Evolutionary conservation across 805 yeast species (phyloP).

Genomic region (Phaffomyces thermotolerans): DNA sequence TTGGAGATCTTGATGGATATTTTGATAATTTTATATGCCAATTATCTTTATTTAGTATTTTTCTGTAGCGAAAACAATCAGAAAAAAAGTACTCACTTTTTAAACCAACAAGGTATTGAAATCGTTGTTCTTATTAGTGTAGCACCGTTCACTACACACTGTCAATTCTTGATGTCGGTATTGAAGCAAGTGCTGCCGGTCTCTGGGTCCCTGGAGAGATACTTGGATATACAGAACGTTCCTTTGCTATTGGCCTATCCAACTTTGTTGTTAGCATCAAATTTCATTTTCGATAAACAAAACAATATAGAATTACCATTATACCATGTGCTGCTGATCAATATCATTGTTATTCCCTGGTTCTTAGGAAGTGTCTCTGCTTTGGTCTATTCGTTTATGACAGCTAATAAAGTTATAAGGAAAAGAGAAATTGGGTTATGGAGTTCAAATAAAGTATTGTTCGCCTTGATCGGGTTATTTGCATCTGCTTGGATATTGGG

Average conservation of each 20-base stretch:
- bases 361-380: constrained; percentile 14
- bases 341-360: constrained; percentile 9
- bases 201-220: constrained; percentile 13
- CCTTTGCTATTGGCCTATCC: constrained; percentile 24
- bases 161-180: not conserved
- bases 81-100: no score
- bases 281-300: constrained; percentile 11
- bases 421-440: not conserved
- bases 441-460: constrained; percentile 3
- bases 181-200: not conserved
- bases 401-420: not conserved
- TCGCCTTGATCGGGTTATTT: constrained; percentile 10
- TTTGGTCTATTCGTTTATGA: constrained; percentile 5
- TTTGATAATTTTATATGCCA: not conserved
- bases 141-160: no score
- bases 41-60: no score
- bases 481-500: constrained; percentile 13
- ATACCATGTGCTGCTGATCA: not conserved
- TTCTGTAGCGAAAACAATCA: no score
- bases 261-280: constrained; percentile 18
- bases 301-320: constrained; percentile 3
- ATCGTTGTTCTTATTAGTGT: no score
- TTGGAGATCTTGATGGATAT: constrained; percentile 67
- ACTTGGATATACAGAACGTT: constrained; percentile 17
- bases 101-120: not conserved